A percentile compares a stretch with the other conserved stretches of the same genome.
Evolutionary conservation across 768 basidiomycete species (phyloP).

Genomic region (Boletales sp.): DNA sequence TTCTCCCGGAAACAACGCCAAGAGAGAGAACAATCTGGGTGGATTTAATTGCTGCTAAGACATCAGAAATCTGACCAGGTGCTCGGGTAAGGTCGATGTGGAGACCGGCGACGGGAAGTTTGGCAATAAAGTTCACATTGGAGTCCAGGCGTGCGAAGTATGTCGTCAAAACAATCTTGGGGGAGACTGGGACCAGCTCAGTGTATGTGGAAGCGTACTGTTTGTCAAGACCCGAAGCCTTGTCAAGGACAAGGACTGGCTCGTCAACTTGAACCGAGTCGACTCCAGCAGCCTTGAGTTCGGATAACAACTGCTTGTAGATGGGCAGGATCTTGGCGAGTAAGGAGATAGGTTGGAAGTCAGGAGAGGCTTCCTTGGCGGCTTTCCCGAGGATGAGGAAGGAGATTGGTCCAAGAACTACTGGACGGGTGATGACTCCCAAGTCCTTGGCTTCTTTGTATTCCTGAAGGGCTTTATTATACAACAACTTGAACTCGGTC

Average conservation of each 20-base stretch:
- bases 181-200: conserved; percentile 75
- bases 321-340: conserved; percentile 87
- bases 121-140: conserved; percentile 83
- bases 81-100: conserved; percentile 98
- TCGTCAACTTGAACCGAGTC: conserved; percentile 97
- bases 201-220: conserved; percentile 80
- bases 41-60: conserved; percentile 78
- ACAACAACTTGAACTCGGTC: conserved; percentile 91
- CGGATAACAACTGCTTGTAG: conserved; percentile 85
- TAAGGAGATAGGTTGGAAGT: conserved; percentile 89
- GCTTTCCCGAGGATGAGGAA: conserved; percentile 94
- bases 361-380: conserved; percentile 73
- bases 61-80: conserved; percentile 80
- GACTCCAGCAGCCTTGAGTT: conserved; percentile 91
- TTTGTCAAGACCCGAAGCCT: conserved; percentile 69
- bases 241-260: conserved; percentile 92
- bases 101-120: conserved; percentile 89
- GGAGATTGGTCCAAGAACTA: conserved; percentile 92
- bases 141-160: conserved; percentile 96
- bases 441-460: conserved; percentile 91
- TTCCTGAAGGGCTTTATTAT: conserved; percentile 93
- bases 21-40: conserved; percentile 84
- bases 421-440: conserved; percentile 90
- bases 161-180: conserved; percentile 91
- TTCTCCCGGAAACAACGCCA: conserved; percentile 95